These are phyloP conservation scores for Giardia muris DNA, from an alignment of 208 protist species.

Conservation along the genomic window DNA sequence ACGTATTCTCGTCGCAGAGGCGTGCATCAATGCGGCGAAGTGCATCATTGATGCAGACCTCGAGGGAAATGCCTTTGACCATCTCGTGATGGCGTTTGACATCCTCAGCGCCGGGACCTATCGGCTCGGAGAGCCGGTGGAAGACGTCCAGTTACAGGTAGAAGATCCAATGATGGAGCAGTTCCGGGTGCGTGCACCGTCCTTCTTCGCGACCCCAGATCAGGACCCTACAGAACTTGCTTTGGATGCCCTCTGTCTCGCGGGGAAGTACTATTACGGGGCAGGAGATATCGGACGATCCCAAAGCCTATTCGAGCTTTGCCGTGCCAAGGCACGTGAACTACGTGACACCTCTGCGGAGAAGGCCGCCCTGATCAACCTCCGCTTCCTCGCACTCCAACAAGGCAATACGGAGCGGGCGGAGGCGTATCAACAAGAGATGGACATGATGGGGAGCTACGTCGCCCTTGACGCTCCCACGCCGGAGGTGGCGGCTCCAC, in stretches of 20 bases:
- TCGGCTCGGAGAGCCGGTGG: not conserved
- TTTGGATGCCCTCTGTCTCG: not conserved
- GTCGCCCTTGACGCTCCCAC: too few species aligned
- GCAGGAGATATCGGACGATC: not conserved
- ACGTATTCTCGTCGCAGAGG: not conserved
- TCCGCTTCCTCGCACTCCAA: not conserved
- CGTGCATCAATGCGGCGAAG: not conserved
- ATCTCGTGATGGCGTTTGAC: not conserved
- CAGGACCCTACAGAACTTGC: not conserved
- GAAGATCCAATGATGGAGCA: not conserved
- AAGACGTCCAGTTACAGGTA: not conserved
- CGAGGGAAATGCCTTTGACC: not conserved
- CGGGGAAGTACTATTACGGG: not conserved
- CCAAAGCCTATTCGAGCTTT: not conserved
- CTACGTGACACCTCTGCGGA: not conserved
- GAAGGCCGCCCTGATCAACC: not conserved
- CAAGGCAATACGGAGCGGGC: not conserved
- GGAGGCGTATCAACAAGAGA: not conserved
- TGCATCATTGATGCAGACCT: not conserved
- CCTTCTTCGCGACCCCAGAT: not conserved
- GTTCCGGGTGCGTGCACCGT: not conserved
- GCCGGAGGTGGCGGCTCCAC: not conserved
- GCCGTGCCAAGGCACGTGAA: not conserved
- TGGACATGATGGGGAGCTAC: not conserved
- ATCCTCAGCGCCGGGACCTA: not conserved